Evolutionary conservation across 495 filamentous ascomycete genomes (phyloP).

Genomic region (Penicillium ochrochloron): DNA sequence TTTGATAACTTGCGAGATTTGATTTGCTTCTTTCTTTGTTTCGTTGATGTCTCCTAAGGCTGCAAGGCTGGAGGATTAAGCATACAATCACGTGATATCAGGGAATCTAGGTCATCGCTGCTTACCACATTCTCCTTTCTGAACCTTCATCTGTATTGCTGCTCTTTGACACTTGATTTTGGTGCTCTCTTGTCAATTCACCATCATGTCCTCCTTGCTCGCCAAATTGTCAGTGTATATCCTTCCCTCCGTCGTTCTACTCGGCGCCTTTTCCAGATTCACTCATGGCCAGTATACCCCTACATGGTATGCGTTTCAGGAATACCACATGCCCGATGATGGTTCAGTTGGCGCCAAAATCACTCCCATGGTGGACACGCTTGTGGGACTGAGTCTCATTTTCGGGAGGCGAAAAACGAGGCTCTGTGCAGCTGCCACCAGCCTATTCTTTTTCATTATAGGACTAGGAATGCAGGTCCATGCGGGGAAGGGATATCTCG

Average conservation of each 20-base stretch:
- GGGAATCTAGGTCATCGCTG: neutral
- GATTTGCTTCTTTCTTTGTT: neutral
- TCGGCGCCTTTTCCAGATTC: slow-evolving; percentile 1
- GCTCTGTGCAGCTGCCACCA: neutral
- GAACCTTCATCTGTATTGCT: neutral
- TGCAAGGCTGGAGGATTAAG: neutral
- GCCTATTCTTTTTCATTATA: neutral
- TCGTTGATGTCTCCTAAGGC: neutral
- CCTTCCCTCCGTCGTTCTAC: neutral
- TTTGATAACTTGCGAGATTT: neutral
- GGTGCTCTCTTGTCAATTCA: neutral
- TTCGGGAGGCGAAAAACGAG: slow-evolving; percentile 1
- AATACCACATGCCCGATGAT: slow-evolving; percentile 4
- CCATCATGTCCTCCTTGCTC: neutral
- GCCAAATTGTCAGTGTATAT: neutral
- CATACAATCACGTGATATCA: neutral
- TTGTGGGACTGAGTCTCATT: neutral
- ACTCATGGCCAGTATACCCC: slow-evolving; percentile 6
- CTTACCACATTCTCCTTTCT: neutral
- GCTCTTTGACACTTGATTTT: neutral
- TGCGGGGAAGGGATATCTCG: neutral
- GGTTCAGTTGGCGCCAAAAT: neutral
- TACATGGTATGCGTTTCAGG: slow-evolving; percentile 2
- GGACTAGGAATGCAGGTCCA: slow-evolving; percentile 3
- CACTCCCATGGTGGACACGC: neutral